Evolutionary conservation across 1,284 basidiomycete species (phyloP), one percentile per base, ranked within the genome.

Genomic region (Chalciporus sp.): DNA sequence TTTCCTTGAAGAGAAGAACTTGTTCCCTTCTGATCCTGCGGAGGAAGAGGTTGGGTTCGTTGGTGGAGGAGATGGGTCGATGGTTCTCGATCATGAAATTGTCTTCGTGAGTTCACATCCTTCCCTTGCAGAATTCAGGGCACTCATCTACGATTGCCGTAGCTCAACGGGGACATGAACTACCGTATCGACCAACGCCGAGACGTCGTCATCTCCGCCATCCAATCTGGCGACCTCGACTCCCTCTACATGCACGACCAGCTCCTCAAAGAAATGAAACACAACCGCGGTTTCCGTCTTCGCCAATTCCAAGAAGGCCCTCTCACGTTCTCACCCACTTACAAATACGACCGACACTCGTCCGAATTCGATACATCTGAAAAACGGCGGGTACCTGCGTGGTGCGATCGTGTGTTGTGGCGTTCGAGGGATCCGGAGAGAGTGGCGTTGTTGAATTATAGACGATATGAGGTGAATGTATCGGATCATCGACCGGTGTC

Each of bases 361-460:
- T 71, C 83, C 65, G 82, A 86, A 56, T 99, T 92, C 67, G 96
- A 99, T 68, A 78, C 88, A 2, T 92, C 89, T 2, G 92, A 94
- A 67, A 98, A 98, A 71, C 81, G 83, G 20, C 84, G 96, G 0
- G 81, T 88, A 8, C 96, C 95, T 1, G 94, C 95, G 0, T 98
- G 95, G 94, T 99, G 96, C 72, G 96, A 99, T 71, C 85, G 96
- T 7, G 84, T 98, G 20, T 75, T 98, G 39, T 97, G 90, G 84
- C 82, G 86, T n/a, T 79, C 84, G 33, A 76, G 80, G 6, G 80
- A 81, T 10, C 74, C 79, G 11, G 74, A 70, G 27, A 76, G 87
- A 8, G 83, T 94, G 51, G 63, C 74, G 57, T 77, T 83, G 67
- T 55, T 90, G 68, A 80, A 82, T 62, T 92, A 96, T 70, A 69